Evolutionary conservation across 164 flowering plant genomes (phyloP), one percentile per base, ranked within the genome.

Genomic region (Aristolochia fimbriata): DNA sequence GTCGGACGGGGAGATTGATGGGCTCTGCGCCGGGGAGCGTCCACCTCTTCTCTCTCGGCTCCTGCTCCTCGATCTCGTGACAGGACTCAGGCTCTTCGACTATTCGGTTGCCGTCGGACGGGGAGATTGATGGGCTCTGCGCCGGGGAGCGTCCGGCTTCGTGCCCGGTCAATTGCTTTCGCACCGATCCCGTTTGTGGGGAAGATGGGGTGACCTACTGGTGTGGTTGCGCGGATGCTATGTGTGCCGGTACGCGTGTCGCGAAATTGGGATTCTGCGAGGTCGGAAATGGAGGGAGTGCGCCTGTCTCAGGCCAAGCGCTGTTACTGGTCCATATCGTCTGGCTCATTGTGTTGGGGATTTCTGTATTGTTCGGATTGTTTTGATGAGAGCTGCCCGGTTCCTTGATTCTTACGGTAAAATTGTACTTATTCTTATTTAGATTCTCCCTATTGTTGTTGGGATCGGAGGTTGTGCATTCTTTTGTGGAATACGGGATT

Each of bases 161-260:
- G 7, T 81, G 86, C 63, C 86, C 89, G 7, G 72, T 81, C 33
- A 77, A 62, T 8, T 85, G 91, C 70, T 82, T 84, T 58, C 76
- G 87, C 9, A 24, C 87, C 16, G 80, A 82, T 52, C 87, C 90
- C 19, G 87, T 84, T 2, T 84, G 90, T 63, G 90, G 85, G 51
- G 78, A 30, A 19, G 73, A 85, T 55, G 91, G 87, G 17, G 81
- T 81, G 31, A 85, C 91, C 17, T 85, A 84, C 67, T 80, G 87
- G 83, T 84, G 87, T 65, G 90, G 90, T 15, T 78, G 87, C 62
- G 70, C 78, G 21, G 85, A 84, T 22, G 90, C 86, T 6, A 22
- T 55, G n/a, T 84, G 90, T 57, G 65, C 79, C 20, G 83, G 82
- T 17, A 68, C 64, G 0, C 43, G 57, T 0, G 89, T 81, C 1